Percentiles rank a stretch among this genome's conserved stretches.
phyloP scores from a whole-genome alignment of 2,329 filamentous ascomycete genomes.

The Calonectria naviculata region DNA sequence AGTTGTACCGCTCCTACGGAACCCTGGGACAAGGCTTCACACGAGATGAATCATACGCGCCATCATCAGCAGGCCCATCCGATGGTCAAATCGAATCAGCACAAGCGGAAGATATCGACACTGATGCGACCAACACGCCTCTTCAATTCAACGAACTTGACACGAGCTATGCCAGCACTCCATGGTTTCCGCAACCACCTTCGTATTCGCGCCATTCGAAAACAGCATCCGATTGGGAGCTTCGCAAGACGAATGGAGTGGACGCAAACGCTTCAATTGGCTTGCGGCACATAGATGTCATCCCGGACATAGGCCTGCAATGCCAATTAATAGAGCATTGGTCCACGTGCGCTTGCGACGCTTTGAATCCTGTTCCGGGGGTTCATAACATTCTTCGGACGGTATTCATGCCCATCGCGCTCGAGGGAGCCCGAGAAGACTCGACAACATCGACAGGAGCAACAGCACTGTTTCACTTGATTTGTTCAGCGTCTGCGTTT shows the following conservation, averaged over 20 bases:
- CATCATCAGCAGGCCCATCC: neutral
- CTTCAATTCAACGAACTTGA: neutral
- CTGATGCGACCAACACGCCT: conserved; percentile 10
- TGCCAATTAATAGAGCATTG: conserved; percentile 36
- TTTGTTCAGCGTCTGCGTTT: conserved; percentile 37
- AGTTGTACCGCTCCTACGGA: conserved; percentile 34
- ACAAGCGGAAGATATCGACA: neutral
- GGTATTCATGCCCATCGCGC: conserved; percentile 35
- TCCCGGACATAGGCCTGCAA: conserved; percentile 31
- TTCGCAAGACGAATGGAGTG: neutral
- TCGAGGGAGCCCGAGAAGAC: conserved; percentile 34
- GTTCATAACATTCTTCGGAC: conserved; percentile 33
- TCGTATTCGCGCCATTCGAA: neutral
- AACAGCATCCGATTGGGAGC: neutral
- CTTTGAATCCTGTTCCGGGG: conserved; percentile 32
- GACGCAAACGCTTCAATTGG: neutral
- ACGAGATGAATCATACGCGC: neutral
- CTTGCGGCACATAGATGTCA: conserved; percentile 27
- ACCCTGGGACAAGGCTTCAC: conserved; percentile 27
- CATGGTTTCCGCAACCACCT: neutral
- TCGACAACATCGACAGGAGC: conserved; percentile 30
- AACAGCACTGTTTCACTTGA: conserved; percentile 35
- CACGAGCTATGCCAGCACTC: neutral
- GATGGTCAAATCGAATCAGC: neutral
- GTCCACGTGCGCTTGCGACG: conserved; percentile 34